phyloP scores from a whole-genome alignment of 768 basidiomycete genomes.

The Hypsizygus marmoreus region DNA sequence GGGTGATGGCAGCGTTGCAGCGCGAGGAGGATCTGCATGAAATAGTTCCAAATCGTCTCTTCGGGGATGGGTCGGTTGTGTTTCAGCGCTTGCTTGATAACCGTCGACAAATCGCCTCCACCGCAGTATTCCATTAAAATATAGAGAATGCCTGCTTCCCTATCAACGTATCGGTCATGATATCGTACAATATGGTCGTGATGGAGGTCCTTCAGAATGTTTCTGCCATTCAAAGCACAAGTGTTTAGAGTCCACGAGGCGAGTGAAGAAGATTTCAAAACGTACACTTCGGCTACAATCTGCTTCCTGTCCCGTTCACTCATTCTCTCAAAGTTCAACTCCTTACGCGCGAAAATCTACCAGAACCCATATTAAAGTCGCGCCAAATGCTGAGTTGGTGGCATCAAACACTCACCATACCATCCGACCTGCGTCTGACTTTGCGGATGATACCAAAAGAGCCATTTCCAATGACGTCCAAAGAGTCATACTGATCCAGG shows the following conservation, averaged over 20 bases:
- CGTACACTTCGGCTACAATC: constrained; percentile 97
- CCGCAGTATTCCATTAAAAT: constrained; percentile 99
- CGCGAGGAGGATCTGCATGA: constrained; percentile 89
- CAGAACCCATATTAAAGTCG: background rate
- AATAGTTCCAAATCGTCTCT: constrained; percentile 94
- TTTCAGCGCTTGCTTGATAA: constrained; percentile 81
- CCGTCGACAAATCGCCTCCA: constrained; percentile 87
- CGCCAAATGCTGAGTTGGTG: constrained; percentile 3
- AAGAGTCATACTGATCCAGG: constrained; percentile 80
- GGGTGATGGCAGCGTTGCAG: constrained; percentile 94
- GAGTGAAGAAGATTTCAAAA: constrained; percentile 19
- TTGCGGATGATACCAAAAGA: constrained; percentile 98
- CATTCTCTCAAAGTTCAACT: constrained; percentile 98
- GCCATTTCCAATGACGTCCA: constrained; percentile 95
- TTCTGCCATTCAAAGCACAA: constrained; percentile 46
- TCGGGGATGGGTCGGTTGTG: constrained; percentile 78
- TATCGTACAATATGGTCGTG: constrained; percentile 97
- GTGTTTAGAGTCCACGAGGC: background rate
- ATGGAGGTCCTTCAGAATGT: constrained; percentile 93
- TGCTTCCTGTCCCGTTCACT: constrained; percentile 94
- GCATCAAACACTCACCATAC: constrained; percentile 55
- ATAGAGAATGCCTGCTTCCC: constrained; percentile 87
- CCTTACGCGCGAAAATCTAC: constrained; percentile 87
- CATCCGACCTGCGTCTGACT: constrained; percentile 83
- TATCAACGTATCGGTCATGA: constrained; percentile 89